Evolutionary conservation across 306 rosid species (phyloP).

Genomic region (Vachellia pachyceras): DNA sequence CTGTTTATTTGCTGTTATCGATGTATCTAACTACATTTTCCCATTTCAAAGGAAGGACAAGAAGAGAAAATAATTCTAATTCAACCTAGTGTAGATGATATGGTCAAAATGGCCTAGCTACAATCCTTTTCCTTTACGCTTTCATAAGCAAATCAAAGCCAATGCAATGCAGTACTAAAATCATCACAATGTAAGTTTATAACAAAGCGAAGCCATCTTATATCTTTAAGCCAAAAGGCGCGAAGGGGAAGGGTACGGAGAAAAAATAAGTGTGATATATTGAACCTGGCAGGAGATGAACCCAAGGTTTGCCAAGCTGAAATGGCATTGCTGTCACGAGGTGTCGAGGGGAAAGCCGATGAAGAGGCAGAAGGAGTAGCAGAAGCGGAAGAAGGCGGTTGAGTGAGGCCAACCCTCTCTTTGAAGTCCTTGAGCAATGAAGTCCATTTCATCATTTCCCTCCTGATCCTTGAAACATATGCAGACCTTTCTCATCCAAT

Average conservation of each 20-base stretch:
- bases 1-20: neutral
- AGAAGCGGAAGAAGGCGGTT: conserved; percentile 49
- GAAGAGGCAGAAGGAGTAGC: conserved; percentile 44
- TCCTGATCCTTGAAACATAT: conserved; percentile 44
- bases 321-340: conserved; percentile 47
- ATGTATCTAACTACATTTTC: neutral
- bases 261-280: neutral
- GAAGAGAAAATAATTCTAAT: neutral
- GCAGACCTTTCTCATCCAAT: conserved; percentile 62
- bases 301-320: conserved; percentile 52
- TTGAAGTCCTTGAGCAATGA: conserved; percentile 79
- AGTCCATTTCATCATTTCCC: conserved; percentile 70
- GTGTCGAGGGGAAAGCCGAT: conserved; percentile 31
- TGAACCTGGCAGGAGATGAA: conserved; percentile 62
- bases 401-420: conserved; percentile 77
- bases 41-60: neutral
- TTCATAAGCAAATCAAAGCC: conserved; percentile 5
- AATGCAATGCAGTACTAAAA: conserved; percentile 40
- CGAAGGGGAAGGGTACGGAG: neutral
- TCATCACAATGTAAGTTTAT: neutral
- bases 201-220: neutral
- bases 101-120: conserved; percentile 25
- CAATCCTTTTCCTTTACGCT: neutral
- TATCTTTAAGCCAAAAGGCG: neutral
- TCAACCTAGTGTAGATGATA: conserved; percentile 1